Base-by-base conservation (phyloP, 208 protist genomes). In the Leishmania gerbilli region DNA sequence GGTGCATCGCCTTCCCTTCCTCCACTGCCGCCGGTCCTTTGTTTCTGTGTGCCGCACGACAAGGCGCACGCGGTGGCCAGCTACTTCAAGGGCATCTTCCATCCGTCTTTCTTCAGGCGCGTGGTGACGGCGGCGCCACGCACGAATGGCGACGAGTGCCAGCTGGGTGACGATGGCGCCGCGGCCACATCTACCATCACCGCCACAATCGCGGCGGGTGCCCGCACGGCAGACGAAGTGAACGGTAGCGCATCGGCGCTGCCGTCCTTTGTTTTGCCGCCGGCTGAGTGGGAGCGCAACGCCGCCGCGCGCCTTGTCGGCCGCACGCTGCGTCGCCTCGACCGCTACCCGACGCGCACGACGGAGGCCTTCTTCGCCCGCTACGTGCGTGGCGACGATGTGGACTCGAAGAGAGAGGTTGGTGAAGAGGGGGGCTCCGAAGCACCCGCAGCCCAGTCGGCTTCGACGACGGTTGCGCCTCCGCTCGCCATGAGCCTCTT, bases 21-120 rank as follows among this genome's bases (percentile, higher is more conserved):
- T 4, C 34, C 31, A 53, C 45, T 37, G 42, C 74, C 55, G 56
- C 55, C 8, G 11, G n/a, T 56, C 15, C 71, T 92, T 3, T 90
- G 86, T 64, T 92, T 93, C 79, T 82, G 79, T 7, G 81, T 90
- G 5, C 88, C 91, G 7, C 79, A 83, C 21, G 82, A 92, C 55
- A 91, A 88, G 79, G 69, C 69, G 2, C 62, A 85, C 79, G 80
- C 82, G 31, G 88, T 90, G 13, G 53, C 83, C 5, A 68, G 82
- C 27, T 93, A 92, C 81, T 94, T 96, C 81, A 93, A 90, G 21
- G 90, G 88, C 21, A 78, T 92, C 13, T 93, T 90, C 77, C 55
- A 91, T 68, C 83, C 88, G 4, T 84, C 78, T 6, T 93, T 89
- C 75, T 85, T 95, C 42, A 19, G 56, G 42, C 75, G 74, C 53